These are phyloP conservation scores for Talaromyces sp. DNA, from an alignment of 2,329 filamentous ascomycete genomes.

Conservation along the genomic window DNA sequence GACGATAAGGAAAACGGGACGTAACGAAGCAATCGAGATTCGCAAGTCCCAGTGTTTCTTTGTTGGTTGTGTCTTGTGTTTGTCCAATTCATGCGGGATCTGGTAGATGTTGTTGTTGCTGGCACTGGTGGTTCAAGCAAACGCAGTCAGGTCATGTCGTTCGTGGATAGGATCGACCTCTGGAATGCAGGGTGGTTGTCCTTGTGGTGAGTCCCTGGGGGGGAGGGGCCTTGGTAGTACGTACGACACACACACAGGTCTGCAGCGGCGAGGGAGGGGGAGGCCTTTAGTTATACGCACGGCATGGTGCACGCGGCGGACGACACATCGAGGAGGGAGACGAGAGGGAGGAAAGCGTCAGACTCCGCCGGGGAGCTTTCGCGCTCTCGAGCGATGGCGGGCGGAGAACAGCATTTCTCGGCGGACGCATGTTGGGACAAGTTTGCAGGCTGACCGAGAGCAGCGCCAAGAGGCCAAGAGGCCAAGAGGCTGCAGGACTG, in stretches of 20 bases:
- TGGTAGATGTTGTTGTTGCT: neutral
- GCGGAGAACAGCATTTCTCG: neutral
- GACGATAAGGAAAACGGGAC: neutral
- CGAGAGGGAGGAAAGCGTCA: neutral
- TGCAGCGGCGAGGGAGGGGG: neutral
- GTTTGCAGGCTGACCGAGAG: neutral
- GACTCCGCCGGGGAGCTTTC: neutral
- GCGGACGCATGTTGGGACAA: neutral
- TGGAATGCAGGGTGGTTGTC: slow-evolving; percentile 2
- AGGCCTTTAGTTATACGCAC: neutral
- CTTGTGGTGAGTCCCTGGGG: neutral
- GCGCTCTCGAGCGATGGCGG: neutral
- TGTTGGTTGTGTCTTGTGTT: neutral
- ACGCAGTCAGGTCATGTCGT: neutral
- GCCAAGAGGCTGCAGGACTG: neutral
- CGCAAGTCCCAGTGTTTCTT: neutral
- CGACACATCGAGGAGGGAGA: neutral
- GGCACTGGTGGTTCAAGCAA: neutral
- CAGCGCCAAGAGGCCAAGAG: neutral
- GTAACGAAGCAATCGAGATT: neutral
- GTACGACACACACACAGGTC: neutral
- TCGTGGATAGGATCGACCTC: neutral
- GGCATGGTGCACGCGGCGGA: neutral
- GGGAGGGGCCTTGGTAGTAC: neutral
- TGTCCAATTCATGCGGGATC: neutral